Evolutionary conservation across 495 filamentous ascomycete species (phyloP).

Genomic region (Xylaria venustula): DNA sequence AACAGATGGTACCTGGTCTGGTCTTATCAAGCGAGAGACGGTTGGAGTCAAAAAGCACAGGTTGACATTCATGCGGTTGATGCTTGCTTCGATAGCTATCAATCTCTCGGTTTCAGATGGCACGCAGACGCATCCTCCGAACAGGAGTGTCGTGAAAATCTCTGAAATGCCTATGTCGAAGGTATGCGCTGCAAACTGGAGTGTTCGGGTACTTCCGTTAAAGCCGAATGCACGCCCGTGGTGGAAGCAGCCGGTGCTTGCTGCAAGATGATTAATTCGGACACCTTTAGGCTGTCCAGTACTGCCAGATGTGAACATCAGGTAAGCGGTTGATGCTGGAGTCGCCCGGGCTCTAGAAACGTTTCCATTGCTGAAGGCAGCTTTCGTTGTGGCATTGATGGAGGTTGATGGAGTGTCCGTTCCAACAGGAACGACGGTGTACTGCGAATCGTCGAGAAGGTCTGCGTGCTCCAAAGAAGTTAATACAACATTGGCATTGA

Average conservation of each 20-base stretch:
- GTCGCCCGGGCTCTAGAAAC: no score
- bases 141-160: constrained; percentile 54
- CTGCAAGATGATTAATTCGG: constrained; percentile 46
- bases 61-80: constrained; percentile 17
- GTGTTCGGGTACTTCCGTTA: constrained; percentile 21
- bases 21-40: not conserved
- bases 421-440: not conserved
- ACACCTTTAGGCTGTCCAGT: constrained; percentile 43
- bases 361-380: no score
- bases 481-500: not conserved
- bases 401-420: not conserved
- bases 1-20: not conserved
- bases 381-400: no score
- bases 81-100: constrained; percentile 12
- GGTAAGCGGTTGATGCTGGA: constrained; percentile 42
- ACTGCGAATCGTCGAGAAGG: not conserved
- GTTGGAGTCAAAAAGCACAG: not conserved
- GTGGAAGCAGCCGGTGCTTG: constrained; percentile 31
- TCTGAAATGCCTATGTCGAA: constrained; percentile 60
- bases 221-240: constrained; percentile 34
- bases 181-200: constrained; percentile 60
- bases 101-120: constrained; percentile 26
- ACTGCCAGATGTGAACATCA: constrained; percentile 30
- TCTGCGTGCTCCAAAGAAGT: not conserved
- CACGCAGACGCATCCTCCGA: constrained; percentile 32